phyloP scores from a whole-genome alignment of 163 green algal species.

The Scenedesmus sp. region DNA sequence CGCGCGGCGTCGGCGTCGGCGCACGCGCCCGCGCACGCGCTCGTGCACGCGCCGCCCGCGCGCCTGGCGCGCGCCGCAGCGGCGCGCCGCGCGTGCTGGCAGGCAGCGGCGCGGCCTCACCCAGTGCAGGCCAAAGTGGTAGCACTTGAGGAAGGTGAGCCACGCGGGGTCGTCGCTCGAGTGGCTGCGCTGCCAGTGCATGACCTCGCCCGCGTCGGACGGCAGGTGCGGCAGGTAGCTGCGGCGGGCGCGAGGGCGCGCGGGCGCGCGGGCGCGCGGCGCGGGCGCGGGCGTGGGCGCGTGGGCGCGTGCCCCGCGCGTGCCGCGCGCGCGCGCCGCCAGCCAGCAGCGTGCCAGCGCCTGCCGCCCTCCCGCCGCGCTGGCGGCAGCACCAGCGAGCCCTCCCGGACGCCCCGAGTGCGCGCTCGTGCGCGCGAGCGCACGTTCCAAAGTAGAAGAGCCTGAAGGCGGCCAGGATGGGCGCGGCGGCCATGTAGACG shows the following conservation, averaged over 20 bases:
- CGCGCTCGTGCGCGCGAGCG: no score
- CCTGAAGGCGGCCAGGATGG: conserved; percentile 54
- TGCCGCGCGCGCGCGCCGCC: no score
- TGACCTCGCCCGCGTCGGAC: conserved; percentile 24
- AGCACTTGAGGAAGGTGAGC: conserved; percentile 43
- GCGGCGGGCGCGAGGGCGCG: no score
- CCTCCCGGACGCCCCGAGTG: no score
- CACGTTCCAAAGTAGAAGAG: conserved; percentile 62
- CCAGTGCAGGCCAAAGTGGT: conserved; percentile 17
- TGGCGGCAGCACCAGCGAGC: no score
- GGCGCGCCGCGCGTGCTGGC: not conserved
- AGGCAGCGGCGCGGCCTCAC: not conserved
- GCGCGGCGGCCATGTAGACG: conserved; percentile 59
- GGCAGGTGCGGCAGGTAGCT: conserved; percentile 55
- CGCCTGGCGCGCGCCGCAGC: no score
- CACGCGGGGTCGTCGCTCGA: conserved; percentile 12
- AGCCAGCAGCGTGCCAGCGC: no score
- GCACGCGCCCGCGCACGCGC: not conserved
- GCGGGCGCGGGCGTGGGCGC: not conserved
- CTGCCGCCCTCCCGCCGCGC: no score
- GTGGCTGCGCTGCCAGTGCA: conserved; percentile 57
- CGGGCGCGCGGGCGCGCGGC: no score
- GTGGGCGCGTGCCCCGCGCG: not conserved
- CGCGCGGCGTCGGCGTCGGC: conserved; percentile 50
- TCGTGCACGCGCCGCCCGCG: not conserved